Evolutionary conservation across 1,139 yeast genomes (phyloP).

Genomic region (Yamadazyma oceani): DNA sequence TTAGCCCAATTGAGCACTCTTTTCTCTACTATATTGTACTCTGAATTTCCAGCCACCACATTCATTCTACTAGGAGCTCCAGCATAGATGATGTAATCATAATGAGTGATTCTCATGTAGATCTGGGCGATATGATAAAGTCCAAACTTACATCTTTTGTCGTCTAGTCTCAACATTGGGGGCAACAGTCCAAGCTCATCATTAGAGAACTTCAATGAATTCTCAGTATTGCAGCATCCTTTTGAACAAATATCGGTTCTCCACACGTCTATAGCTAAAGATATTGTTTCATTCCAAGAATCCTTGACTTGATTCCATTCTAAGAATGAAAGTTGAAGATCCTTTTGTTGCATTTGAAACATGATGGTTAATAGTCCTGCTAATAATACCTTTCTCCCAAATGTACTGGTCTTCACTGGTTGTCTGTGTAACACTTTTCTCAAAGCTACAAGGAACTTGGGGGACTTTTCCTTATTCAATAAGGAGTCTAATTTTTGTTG

Average conservation of each 20-base stretch:
- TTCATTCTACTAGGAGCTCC: slow-evolving; percentile 81
- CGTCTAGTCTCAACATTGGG: slow-evolving; percentile 22
- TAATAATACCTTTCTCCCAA: slow-evolving; percentile 63
- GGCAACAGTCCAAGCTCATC: slow-evolving; percentile 18
- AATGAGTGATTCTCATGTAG: slow-evolving; percentile 60
- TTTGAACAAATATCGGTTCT: slow-evolving; percentile 30
- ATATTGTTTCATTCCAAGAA: slow-evolving; percentile 63
- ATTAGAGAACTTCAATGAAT: slow-evolving; percentile 9
- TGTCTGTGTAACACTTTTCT: slow-evolving; percentile 55
- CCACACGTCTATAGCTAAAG: slow-evolving; percentile 65
- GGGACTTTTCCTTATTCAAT: slow-evolving; percentile 14
- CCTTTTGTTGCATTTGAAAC: slow-evolving; percentile 73
- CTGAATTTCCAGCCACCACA: slow-evolving; percentile 56
- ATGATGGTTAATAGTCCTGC: slow-evolving; percentile 68
- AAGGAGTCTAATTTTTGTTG: slow-evolving; percentile 10
- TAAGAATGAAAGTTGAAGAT: slow-evolving; percentile 46
- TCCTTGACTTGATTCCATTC: slow-evolving; percentile 35
- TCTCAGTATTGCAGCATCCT: slow-evolving; percentile 31
- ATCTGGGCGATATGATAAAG: slow-evolving; percentile 71
- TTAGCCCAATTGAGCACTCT: slow-evolving; percentile 50
- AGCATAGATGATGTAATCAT: slow-evolving; percentile 69
- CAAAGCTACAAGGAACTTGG: slow-evolving; percentile 52
- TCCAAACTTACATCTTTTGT: slow-evolving; percentile 48
- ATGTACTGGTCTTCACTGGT: slow-evolving; percentile 46
- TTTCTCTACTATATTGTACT: slow-evolving; percentile 46